Conservation (phyloP, 2,329 filamentous ascomycete genomes). For the Colletotrichum sp. region DNA sequence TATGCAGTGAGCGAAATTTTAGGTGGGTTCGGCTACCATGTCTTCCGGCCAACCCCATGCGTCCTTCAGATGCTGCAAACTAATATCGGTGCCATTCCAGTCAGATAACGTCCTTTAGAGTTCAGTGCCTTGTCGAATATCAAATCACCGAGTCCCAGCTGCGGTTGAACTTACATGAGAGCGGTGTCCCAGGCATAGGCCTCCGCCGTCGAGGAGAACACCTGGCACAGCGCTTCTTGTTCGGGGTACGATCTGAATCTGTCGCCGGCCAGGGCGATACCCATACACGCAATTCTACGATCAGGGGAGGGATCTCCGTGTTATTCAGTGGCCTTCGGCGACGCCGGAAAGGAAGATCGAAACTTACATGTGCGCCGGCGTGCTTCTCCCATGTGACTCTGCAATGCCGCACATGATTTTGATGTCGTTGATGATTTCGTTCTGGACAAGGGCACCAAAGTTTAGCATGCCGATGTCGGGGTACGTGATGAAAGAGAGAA, state of each 20-base stretch:
- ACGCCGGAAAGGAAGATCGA: not conserved
- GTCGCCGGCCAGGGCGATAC: constrained; percentile 38
- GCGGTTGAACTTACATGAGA: not conserved
- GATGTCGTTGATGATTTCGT: not conserved
- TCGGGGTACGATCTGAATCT: constrained; percentile 37
- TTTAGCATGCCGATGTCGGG: constrained; percentile 2
- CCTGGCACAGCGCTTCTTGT: constrained; percentile 38
- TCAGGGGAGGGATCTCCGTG: not conserved
- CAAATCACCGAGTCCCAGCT: not conserved
- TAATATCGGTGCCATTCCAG: not conserved
- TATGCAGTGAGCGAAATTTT: not conserved
- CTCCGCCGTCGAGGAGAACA: constrained; percentile 33
- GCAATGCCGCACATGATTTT: not conserved
- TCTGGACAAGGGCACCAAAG: not conserved
- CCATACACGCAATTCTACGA: constrained; percentile 28
- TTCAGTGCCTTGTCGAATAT: not conserved
- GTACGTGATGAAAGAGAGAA: not conserved
- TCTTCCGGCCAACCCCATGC: not conserved
- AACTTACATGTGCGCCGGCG: not conserved
- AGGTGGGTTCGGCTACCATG: not conserved
- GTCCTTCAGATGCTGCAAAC: not conserved
- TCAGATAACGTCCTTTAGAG: not conserved
- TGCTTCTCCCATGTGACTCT: not conserved
- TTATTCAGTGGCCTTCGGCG: not conserved
- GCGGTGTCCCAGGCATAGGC: not conserved